Base-by-base conservation (phyloP, 345 rosid species). In the Corchorus olitorius region DNA sequence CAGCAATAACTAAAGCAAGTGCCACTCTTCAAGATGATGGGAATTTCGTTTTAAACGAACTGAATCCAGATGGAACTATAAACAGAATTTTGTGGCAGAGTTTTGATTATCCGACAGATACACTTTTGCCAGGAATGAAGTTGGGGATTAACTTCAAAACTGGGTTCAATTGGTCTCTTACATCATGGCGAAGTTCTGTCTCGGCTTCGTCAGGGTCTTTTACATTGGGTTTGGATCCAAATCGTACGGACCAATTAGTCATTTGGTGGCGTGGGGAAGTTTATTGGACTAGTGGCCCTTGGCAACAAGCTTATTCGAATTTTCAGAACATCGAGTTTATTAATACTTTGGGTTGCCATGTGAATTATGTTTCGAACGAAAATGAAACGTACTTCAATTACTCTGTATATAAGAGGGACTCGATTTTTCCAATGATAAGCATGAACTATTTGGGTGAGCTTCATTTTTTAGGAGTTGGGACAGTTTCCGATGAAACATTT, bases 31-130 rank as follows among this genome's bases (percentile, higher is more conserved):
- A 34, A 10, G 68, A 73, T 49, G 12, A 19, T 33, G 78, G 81
- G 1, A 81, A 77, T 53, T 58, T 81, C 5, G 69, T 81, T 11
- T 45, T 70, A 0, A 20, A 19, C 1, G 73, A 76, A 33, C 20
- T 77, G 35, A 52, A 73, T 61, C 39, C 13, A 10, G 50, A 81
- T 63, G 76, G 79, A 16, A 68, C 84, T 35, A 6, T 8, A 3
- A 27, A 33, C 34, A 46, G 14, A 22, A 34, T 27, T 10, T 19
- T 85, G 46, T 85, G 88, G 90, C 87, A 80, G 56, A 84, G 87
- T 41, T 87, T 85, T 67, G 90, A 84, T 72, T 45, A 83, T 59
- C 90, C 87, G 3, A 69, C 83, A 6, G 87, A 87, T 34, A 72
- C 61, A 0, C 73, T 73, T 66, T 53, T 81, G 3, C 77, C 80